A percentile compares a stretch with the other conserved stretches of the same genome.
These are phyloP conservation scores for Aphanomyces astaci DNA, from an alignment of 352 stramenopile genomes.

Conservation along the genomic window DNA sequence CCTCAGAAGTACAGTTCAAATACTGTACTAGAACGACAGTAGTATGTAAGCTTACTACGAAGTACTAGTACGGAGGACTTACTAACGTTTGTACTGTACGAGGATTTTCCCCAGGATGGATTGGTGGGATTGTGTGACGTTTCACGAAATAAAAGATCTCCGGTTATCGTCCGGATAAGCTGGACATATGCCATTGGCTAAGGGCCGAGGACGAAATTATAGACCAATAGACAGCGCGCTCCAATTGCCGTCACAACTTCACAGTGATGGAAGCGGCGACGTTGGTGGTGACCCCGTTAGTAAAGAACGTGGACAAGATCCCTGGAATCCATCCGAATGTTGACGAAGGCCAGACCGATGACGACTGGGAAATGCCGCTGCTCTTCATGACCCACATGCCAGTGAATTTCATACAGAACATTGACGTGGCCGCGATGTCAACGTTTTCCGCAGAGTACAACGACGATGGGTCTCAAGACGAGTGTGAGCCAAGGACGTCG, in stretches of 20 bases:
- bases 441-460: conserved; percentile 60
- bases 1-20: no score
- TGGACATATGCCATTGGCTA: background rate
- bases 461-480: conserved; percentile 25
- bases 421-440: conserved; percentile 61
- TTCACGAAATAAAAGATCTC: no score
- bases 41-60: no score
- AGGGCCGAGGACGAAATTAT: background rate
- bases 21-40: no score
- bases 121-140: no score
- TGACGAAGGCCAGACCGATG: background rate
- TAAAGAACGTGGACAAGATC: background rate
- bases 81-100: no score
- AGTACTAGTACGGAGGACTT: no score
- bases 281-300: background rate
- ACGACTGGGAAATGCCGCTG: conserved; percentile 63
- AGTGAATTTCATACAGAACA: conserved; percentile 50
- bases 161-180: background rate
- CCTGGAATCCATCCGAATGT: background rate
- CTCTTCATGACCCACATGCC: conserved; percentile 69
- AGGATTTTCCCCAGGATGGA: no score
- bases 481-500: background rate
- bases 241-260: background rate
- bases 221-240: background rate
- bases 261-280: background rate